phyloP scores from a whole-genome alignment of 208 protist species.

The Crithidia sp. region DNA sequence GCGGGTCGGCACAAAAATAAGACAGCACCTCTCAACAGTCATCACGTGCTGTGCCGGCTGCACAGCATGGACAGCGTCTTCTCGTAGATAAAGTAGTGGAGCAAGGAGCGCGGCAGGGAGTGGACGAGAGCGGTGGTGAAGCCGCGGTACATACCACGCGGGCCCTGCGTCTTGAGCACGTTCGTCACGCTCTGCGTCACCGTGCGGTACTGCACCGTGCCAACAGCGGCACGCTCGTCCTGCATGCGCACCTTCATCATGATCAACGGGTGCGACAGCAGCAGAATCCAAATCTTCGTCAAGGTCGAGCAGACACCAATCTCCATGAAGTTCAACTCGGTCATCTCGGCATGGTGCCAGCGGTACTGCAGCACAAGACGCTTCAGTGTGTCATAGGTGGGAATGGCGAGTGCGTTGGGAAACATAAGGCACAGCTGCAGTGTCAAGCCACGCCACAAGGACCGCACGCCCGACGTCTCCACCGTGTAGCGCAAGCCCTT shows the following conservation, averaged over 20 bases:
- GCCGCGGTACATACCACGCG: conserved; percentile 73
- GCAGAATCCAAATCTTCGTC: conserved; percentile 67
- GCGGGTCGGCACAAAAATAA: neutral
- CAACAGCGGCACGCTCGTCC: conserved; percentile 66
- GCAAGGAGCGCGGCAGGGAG: conserved; percentile 72
- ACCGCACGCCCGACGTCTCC: conserved; percentile 61
- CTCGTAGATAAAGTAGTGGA: conserved; percentile 86
- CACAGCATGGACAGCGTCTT: conserved; percentile 57
- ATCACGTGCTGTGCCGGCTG: conserved; percentile 5
- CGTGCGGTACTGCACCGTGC: conserved; percentile 63
- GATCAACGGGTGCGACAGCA: conserved; percentile 80
- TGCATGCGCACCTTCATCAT: conserved; percentile 83
- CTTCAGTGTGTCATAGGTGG: conserved; percentile 88
- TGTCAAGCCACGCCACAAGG: conserved; percentile 78
- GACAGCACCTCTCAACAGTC: neutral
- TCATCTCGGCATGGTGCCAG: conserved; percentile 24
- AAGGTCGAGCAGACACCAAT: conserved; percentile 74
- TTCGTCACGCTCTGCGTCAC: conserved; percentile 52
- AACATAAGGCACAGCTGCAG: conserved; percentile 81
- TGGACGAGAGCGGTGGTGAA: conserved; percentile 69
- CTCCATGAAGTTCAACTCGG: conserved; percentile 65
- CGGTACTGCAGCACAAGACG: conserved; percentile 44
- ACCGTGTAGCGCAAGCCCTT: conserved; percentile 57
- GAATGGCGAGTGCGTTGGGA: conserved; percentile 75
- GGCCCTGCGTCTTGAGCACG: conserved; percentile 69